Base-by-base conservation (phyloP, 129 eudicot species). In the Saussurea involucrata region DNA sequence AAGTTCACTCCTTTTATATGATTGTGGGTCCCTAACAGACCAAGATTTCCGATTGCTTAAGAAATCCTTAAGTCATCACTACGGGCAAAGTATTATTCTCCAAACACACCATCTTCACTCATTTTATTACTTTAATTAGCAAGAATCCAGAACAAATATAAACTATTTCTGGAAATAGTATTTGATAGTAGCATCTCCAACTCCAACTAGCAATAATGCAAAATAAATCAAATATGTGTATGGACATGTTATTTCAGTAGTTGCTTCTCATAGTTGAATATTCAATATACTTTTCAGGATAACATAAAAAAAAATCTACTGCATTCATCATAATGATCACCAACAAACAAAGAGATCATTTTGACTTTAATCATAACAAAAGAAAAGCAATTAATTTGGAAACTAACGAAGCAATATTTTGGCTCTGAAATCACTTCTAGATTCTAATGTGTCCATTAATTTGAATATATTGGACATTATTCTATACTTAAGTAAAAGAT, bases 1-100 rank as follows among this genome's bases (percentile, higher is more conserved):
- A 66, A 66, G 64, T 69, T 80, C 61, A 34, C 32, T 53, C 12
- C 55, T 55, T 53, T 68, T 58, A 21, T 68, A 40, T 34, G n/a
- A 57, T 7, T 6, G 76, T 74, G 71, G 84, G 76, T 69, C 84
- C 75, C 66, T 57, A 22, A 40, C 60, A 7, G 33, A 77, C 66
- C 25, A 77, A 68, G 58, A 10, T 32, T 53, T 77, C 55, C 6
- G 57, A 66, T 77, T 53, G 68, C 24, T 53, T 57, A 77, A 68
- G 60, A 33, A 66, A 77, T 31, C 57, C 11, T 55, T 53, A 74
- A 74, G 72, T 60, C 76, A 68, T 74, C 42, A 67, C 8, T 11
- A 80, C 58, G 71, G 69, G 84, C 84, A 80, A 80, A 74, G 80
- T 67, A 81, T 81, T 74, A 74, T 68, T 33, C 72, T 68, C 29